Conservation (phyloP, 306 rosid species). For the Cotoneaster glaucophyllus region DNA sequence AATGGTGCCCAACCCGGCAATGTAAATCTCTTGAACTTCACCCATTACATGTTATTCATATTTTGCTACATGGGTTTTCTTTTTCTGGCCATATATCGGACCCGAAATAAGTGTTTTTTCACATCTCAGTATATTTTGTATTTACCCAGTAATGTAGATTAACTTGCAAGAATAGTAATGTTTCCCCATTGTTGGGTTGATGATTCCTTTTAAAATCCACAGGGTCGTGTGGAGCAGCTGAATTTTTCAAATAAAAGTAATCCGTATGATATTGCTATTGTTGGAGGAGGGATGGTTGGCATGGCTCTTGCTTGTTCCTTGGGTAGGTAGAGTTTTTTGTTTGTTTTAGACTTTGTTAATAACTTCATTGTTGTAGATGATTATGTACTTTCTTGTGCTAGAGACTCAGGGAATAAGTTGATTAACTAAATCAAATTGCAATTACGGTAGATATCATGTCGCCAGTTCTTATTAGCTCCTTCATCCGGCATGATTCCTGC, state of each 20-base stretch:
- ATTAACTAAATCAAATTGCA: neutral
- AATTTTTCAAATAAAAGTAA: constrained; percentile 20
- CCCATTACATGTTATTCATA: neutral
- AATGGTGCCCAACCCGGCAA: constrained; percentile 18
- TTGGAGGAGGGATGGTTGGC: constrained; percentile 99
- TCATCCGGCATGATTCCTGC: neutral
- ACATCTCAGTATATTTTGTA: no score
- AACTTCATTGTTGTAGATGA: neutral
- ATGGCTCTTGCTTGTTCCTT: constrained; percentile 88
- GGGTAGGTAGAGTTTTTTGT: constrained; percentile 49
- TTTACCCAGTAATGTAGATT: neutral
- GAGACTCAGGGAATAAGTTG: neutral
- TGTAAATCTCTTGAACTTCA: constrained; percentile 30
- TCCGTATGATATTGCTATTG: constrained; percentile 83
- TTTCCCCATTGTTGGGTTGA: neutral
- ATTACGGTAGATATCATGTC: neutral
- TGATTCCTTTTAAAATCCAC: constrained; percentile 18
- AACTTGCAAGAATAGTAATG: neutral
- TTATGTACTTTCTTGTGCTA: neutral
- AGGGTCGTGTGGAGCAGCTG: constrained; percentile 48
- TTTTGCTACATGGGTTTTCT: neutral
- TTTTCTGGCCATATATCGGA: neutral
- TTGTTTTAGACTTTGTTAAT: neutral
- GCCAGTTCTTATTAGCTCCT: neutral
- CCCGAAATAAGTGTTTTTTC: neutral